These are phyloP conservation scores for Colletotrichum tropicicola DNA, from an alignment of 2,329 filamentous ascomycete species.

Conservation along the genomic window DNA sequence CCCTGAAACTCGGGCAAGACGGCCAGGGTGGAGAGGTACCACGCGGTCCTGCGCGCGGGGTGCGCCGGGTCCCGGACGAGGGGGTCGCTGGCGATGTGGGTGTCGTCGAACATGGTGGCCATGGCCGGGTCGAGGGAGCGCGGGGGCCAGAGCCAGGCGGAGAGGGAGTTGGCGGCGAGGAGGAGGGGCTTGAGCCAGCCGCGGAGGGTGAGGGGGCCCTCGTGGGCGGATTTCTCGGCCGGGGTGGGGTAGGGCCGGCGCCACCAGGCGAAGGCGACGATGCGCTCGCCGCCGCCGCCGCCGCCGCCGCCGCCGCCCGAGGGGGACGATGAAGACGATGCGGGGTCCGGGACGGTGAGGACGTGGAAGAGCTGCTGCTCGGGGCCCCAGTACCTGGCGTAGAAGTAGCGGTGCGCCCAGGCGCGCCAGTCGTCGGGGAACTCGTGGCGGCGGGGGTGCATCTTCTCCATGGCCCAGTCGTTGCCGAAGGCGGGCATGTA, in stretches of 20 bases:
- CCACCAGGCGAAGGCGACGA: constrained; percentile 46
- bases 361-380: constrained; percentile 39
- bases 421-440: constrained; percentile 33
- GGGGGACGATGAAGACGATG: constrained; percentile 15
- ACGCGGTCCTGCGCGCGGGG: constrained; percentile 39
- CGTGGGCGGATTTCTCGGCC: constrained; percentile 17
- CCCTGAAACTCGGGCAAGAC: constrained; percentile 43
- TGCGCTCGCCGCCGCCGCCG: constrained; percentile 24
- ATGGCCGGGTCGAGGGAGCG: constrained; percentile 32
- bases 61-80: constrained; percentile 35
- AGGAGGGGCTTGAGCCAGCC: constrained; percentile 42
- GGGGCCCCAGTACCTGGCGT: constrained; percentile 42
- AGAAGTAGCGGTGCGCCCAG: constrained; percentile 39
- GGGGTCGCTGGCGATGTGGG: constrained; percentile 37
- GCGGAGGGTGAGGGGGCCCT: constrained; percentile 24
- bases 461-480: constrained; percentile 40
- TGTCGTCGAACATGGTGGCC: constrained; percentile 36
- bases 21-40: constrained; percentile 46
- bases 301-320: too few relatives aligned
- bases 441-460: constrained; percentile 40
- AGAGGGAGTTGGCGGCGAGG: constrained; percentile 34
- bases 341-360: constrained; percentile 35
- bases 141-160: constrained; percentile 37
- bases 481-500: constrained; percentile 40
- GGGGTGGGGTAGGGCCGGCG: constrained; percentile 34